A percentile compares a stretch with the other conserved stretches of the same genome.
These are phyloP conservation scores for Macadamia tetraphylla DNA, from an alignment of 164 flowering plant genomes.

Conservation along the genomic window DNA sequence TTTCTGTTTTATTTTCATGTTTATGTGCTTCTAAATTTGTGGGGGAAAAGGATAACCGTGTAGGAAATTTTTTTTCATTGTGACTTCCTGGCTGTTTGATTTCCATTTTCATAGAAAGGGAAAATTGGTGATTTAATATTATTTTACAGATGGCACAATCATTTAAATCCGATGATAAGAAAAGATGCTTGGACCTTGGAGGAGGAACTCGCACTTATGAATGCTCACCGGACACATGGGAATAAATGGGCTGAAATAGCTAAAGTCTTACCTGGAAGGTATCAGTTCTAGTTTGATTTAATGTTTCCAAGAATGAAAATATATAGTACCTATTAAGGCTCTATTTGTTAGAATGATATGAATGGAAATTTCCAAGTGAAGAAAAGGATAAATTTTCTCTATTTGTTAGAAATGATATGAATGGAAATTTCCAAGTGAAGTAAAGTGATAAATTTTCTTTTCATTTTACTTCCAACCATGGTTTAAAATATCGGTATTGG, in stretches of 20 bases:
- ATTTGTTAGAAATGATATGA: no score
- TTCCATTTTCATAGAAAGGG: background rate
- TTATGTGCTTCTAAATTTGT: no score
- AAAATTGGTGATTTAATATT: background rate
- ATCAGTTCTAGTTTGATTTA: conserved; percentile 7
- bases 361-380: no score
- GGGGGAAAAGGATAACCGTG: background rate
- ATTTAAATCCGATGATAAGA: conserved; percentile 83
- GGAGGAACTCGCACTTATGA: conserved; percentile 75
- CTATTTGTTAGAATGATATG: no score
- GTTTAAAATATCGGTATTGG: no score
- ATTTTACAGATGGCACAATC: conserved; percentile 91
- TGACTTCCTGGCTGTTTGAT: background rate
- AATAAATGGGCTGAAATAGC: conserved; percentile 99
- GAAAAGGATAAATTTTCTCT: no score
- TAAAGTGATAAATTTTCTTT: no score
- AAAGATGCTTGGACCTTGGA: conserved; percentile 93
- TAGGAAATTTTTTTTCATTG: background rate
- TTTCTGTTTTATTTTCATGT: no score
- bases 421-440: no score
- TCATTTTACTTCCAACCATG: no score
- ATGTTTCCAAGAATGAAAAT: no score
- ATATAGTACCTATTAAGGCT: no score
- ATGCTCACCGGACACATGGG: conserved; percentile 70
- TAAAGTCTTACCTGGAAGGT: conserved; percentile 93